A percentile compares a stretch with the other conserved stretches of the same genome.
Evolutionary conservation across 1,139 yeast genomes (phyloP).

Genomic region (Yamadazyma oceani): DNA sequence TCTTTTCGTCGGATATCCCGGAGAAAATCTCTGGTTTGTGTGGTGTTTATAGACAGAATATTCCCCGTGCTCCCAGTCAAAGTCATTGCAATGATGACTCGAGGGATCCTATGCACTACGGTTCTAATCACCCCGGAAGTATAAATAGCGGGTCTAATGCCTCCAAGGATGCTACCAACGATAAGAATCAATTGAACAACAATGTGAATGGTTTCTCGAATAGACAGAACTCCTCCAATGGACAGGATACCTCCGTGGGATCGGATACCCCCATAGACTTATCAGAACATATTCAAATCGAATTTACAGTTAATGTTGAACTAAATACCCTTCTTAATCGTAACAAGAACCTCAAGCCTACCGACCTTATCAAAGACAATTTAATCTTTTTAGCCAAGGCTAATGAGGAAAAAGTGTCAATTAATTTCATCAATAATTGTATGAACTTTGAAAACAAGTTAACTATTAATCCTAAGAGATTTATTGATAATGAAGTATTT

Average conservation of each 20-base stretch:
- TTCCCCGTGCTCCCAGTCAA: neutral
- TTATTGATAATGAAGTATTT: slow-evolving; percentile 29
- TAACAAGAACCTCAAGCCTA: slow-evolving; percentile 29
- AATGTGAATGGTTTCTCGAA: too few species aligned
- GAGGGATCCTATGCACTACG: neutral
- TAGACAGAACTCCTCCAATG: too few species aligned
- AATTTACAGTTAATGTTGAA: slow-evolving; percentile 35
- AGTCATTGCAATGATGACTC: slow-evolving; percentile 2
- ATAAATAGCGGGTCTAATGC: too few species aligned
- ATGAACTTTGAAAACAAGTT: slow-evolving; percentile 10
- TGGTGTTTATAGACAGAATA: neutral
- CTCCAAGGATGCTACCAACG: neutral
- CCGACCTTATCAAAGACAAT: slow-evolving; percentile 35
- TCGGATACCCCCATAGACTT: slow-evolving; percentile 6
- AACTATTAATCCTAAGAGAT: slow-evolving; percentile 10
- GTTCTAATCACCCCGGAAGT: too few species aligned
- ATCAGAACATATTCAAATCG: slow-evolving; percentile 10
- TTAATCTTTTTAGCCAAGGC: slow-evolving; percentile 34
- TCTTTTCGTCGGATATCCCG: slow-evolving; percentile 40
- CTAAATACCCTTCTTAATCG: slow-evolving; percentile 36
- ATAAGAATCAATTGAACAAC: neutral
- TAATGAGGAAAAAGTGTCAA: slow-evolving; percentile 10
- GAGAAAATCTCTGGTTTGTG: slow-evolving; percentile 18
- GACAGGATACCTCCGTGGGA: too few species aligned
- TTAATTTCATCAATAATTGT: slow-evolving; percentile 7